A percentile compares a stretch with the other conserved stretches of the same genome.
Evolutionary conservation across 768 basidiomycete genomes (phyloP).

Genomic region (Chlorophyllum brunneum): DNA sequence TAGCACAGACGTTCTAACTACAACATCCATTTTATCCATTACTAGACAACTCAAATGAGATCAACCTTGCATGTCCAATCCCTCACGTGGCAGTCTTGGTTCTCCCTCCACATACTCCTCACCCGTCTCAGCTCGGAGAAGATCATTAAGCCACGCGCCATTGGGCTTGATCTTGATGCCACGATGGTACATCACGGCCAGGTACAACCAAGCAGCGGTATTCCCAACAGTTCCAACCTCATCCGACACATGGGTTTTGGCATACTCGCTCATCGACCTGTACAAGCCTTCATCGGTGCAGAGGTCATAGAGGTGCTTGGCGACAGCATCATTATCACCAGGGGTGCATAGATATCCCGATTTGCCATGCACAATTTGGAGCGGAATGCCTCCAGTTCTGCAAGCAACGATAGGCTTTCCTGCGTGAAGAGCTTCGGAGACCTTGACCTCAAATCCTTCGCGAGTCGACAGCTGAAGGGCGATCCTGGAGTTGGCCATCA

Average conservation of each 20-base stretch:
- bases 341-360: conserved; percentile 82
- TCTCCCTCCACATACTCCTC: conserved; percentile 66
- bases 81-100: conserved; percentile 65
- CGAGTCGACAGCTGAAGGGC: conserved; percentile 89
- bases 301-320: conserved; percentile 71
- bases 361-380: conserved; percentile 85
- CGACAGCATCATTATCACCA: conserved; percentile 73
- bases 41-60: neutral
- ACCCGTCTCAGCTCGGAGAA: conserved; percentile 71
- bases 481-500: conserved; percentile 86
- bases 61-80: conserved; percentile 55
- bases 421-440: conserved; percentile 90
- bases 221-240: conserved; percentile 86
- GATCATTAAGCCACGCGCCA: conserved; percentile 83
- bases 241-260: conserved; percentile 74
- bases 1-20: neutral
- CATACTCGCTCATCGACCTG: conserved; percentile 58
- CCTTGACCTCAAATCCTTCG: conserved; percentile 97
- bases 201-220: conserved; percentile 54
- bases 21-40: neutral
- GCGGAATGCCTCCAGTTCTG: conserved; percentile 88
- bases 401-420: conserved; percentile 84
- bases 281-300: conserved; percentile 72
- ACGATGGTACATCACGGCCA: conserved; percentile 78
- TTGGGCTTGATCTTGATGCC: conserved; percentile 76